Base-by-base conservation (phyloP, 306 rosid genomes). In the Prosopis cineraria region DNA sequence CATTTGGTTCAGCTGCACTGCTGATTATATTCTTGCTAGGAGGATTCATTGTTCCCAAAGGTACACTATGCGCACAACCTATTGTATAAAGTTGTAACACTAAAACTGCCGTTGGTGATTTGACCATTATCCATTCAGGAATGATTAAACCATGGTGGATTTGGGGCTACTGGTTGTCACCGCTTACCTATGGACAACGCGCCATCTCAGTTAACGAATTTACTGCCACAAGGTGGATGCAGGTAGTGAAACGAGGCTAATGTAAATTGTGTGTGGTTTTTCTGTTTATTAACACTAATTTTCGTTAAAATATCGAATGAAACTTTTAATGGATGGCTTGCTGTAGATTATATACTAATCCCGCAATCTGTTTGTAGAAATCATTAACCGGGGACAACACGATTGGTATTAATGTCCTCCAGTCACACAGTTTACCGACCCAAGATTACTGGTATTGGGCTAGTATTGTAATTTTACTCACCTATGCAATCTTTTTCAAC, bases 111-210 rank as follows among this genome's bases (percentile, higher is more conserved):
- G 9, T 45, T 76, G 56, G n/a, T 80, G 55, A 58, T 53, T 40
- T 66, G 47, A 44, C 72, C 76, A 34, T 64, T 81, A 45, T 53
- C 77, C 20, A 68, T 82, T 68, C 87, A 91, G 98, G 16, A 12
- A 88, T 85, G 88, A 88, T 94, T 63, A 90, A 87, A 84, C 90
- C 96, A 68, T 90, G 98, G 98, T 91, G 94, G 94, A 12, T 45
- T 68, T 92, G 96, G 98, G 98, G 85, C 45, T 90, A 82, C 75
- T 94, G 94, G 94, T 1, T 94, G 78, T 94, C 97, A 24, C 98
- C 98, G 24, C 93, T 94, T 34, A 79, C 89, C 59, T 90, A 90
- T 75, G 98, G 86, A 40, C 98, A 92, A 75, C 84, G 90, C 53
- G 97, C 94, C 33, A 70, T 88, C 25, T 88, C 96, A 55, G 85